Evolutionary conservation across 371 early-diverging fungal genomes (phyloP), one percentile per base, ranked within the genome.

Genomic region (Syncephalastrum sp.): DNA sequence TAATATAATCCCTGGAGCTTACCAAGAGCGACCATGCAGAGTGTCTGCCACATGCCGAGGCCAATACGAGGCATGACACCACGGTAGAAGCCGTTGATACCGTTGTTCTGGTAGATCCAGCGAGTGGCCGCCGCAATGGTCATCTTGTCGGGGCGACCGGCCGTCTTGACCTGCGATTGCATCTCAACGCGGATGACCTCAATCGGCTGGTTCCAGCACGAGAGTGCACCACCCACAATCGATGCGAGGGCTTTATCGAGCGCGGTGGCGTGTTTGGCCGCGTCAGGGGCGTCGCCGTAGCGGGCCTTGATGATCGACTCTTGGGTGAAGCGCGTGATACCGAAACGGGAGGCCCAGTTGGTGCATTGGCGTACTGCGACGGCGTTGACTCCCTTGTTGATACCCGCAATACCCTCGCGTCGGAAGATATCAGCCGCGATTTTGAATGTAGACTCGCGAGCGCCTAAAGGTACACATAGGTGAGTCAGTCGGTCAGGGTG

Each of bases 111-210:
- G 80, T 95, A 95, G 68, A 98, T 96, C 79, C 89, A 96, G 67
- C 87, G 83, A 25, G 93, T 91, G 21, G 92, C 85, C 29, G 81
- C 79, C 21, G 70, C 79, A 53, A 97, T 91, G 42, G 89, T 88
- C 87, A 95, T 80, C 53, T 95, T 94, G 56, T 89, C 86, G 5
- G 96, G 96, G 42, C 96, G 85, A 47, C 88, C 92, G 12, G 63
- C 84, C 2, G 83, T 74, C 81, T 72, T 94, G 95, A 51, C 84
- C 83, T 21, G 21, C 21, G 21, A 21, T 33, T 46, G 96, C 96
- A 97, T 96, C 66, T 97, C 97, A 8, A 97, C 91, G 27, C 97
- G 91, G 50, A 97, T 96, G 38, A 97, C 97, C 68, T 96, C 97
- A 58, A 96, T 91, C 16, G 97, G 97, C 77, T 96, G 97, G 70